Base-by-base conservation (phyloP, 2,329 filamentous ascomycete species). In the Ramichloridium luteum region DNA sequence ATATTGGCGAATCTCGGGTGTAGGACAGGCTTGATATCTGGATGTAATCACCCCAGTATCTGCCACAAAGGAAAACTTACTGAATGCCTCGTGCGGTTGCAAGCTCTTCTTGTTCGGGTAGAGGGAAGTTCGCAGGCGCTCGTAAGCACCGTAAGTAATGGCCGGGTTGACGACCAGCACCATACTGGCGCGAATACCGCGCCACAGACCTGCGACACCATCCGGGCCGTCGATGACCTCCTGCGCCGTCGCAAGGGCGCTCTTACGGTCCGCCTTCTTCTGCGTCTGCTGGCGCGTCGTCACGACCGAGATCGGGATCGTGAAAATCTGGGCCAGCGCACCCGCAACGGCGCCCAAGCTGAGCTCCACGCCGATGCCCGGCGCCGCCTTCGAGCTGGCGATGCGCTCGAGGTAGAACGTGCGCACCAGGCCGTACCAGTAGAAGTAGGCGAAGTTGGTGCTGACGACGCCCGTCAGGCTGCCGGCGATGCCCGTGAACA, bases 361-460 rank as follows among this genome's bases (percentile, higher is more conserved):
- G 35, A 98, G 68, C 59, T 98, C 90, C 27, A 79, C 68, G 4
- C 80, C 72, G 1, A 86, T 96, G 13, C 81, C 77, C 2, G 85
- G 83, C 44, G 70, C 71, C 45, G 61, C 62, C 15, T 36, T 40
- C 6, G 32, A 37, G 30, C 45, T 48, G 18, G 47, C 41, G 6
- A 51, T 38, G 14, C 66, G 68, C 12, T 63, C 60, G 44, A 82
- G 60, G 56, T 96, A 96, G 13, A 93, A 59, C 11, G 74, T 74
- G 41, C 90, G 76, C 17, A 94, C 83, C 16, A 90, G 62, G 4
- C 84, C 88, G 57, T 96, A 96, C 86, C 88, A 96, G 64, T 98
- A 98, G 57, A 98, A 98, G 62, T 98, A 98, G 49, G 90, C 90
- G 55, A 98, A 98, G 59, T 98, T 98, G 31, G 88, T 96, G 15